Evolutionary conservation across 345 rosid genomes (phyloP).

Genomic region (Salix caprea): DNA sequence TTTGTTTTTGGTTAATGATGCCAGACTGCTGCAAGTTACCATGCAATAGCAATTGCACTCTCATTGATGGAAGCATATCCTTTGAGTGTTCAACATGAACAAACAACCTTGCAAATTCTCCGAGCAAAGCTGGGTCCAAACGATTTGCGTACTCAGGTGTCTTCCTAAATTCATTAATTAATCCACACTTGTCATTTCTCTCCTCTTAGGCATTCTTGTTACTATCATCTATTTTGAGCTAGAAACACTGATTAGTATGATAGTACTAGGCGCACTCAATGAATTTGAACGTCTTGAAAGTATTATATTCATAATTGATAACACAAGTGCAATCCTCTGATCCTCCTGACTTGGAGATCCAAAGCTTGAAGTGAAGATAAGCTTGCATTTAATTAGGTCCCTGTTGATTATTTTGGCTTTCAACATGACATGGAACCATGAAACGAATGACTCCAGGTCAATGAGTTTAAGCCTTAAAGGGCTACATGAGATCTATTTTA

Average conservation of each 20-base stretch:
- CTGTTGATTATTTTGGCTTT: background rate
- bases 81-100: constrained; percentile 97
- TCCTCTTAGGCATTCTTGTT: background rate
- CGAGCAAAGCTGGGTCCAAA: constrained; percentile 94
- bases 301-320: background rate
- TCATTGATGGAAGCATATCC: constrained; percentile 98
- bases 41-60: constrained; percentile 99
- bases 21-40: constrained; percentile 99
- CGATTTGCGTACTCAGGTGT: constrained; percentile 98
- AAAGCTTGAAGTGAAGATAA: background rate
- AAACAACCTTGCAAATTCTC: constrained; percentile 89
- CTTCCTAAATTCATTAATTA: background rate
- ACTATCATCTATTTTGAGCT: background rate
- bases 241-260: background rate
- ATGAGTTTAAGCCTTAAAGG: background rate
- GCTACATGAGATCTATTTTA: constrained; percentile 2
- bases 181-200: background rate
- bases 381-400: background rate
- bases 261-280: background rate
- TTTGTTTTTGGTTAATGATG: constrained; percentile 15
- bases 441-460: background rate
- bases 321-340: background rate
- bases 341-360: background rate
- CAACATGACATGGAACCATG: background rate
- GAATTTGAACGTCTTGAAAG: background rate